phyloP scores from a whole-genome alignment of 768 basidiomycete genomes.

The Boletus fagicola region DNA sequence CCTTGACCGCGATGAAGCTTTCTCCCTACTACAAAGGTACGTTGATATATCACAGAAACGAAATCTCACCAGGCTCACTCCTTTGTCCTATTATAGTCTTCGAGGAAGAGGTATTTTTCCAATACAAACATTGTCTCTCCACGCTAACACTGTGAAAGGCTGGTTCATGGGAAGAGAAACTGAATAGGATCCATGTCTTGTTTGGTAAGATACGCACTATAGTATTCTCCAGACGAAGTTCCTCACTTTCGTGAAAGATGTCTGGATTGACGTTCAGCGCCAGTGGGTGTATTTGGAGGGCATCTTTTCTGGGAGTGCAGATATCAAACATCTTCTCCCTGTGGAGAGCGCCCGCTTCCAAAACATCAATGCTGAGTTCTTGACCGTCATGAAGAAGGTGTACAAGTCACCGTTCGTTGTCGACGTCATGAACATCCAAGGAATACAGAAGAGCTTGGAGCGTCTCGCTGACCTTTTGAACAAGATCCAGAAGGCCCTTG shows the following conservation, averaged over 20 bases:
- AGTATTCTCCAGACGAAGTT: not conserved
- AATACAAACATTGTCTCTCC: not conserved
- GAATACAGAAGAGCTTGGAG: constrained; percentile 96
- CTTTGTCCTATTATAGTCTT: constrained; percentile 61
- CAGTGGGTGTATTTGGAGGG: constrained; percentile 99
- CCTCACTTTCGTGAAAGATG: constrained; percentile 50
- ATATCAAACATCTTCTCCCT: constrained; percentile 98
- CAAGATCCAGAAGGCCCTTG: constrained; percentile 99
- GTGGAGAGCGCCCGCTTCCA: constrained; percentile 97
- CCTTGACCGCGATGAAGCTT: constrained; percentile 93
- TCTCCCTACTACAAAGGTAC: constrained; percentile 97
- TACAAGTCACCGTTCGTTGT: constrained; percentile 98
- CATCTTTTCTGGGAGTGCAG: constrained; percentile 98
- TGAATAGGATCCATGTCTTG: constrained; percentile 93
- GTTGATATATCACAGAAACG: constrained; percentile 1
- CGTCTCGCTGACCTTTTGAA: constrained; percentile 92
- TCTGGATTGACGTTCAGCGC: constrained; percentile 99
- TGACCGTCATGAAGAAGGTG: constrained; percentile 99
- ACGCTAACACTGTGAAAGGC: constrained; percentile 45
- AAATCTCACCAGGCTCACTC: constrained; percentile 2
- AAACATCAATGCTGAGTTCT: constrained; percentile 97
- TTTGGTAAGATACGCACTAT: constrained; percentile 62
- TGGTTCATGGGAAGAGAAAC: constrained; percentile 93
- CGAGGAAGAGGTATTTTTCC: constrained; percentile 69
- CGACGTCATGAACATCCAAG: constrained; percentile 94